Evolutionary conservation across 768 basidiomycete species (phyloP), one percentile per base, ranked within the genome.

Genomic region (Tricholoma sp.): DNA sequence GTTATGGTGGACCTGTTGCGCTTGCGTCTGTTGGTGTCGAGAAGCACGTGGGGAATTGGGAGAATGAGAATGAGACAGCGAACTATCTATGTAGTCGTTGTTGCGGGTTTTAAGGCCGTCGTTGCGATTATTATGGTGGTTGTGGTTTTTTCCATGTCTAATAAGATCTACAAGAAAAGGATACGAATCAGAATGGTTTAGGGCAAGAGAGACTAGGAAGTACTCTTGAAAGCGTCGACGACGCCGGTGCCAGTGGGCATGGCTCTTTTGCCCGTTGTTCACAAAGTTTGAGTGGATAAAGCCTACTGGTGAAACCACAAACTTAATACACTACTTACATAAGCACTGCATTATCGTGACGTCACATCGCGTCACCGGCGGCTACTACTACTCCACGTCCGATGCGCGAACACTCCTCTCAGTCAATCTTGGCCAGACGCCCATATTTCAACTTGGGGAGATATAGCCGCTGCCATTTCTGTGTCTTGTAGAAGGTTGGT

Each of bases 201-300:
- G n/a, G n/a, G 5, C n/a, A 57, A 63, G 7, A 61, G 58, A 5
- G 34, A 21, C 8, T 43, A 5, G 3, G 6, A 63, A 79, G 39
- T 69, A 92, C 91, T 94, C 79, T 93, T 94, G 77, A 94, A 90
- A 19, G 88, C 88, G 72, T 93, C 85, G 65, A 94, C 87, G 53
- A 92, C 88, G 57, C 79, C 79, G 19, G 52, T 54, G 59, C 77
- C 75, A 55, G 81, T 71, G 55, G 86, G 85, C 87, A 88, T 88
- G 56, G 50, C 37, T 53, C 53, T 37, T n/a, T n/a, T 37, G 47
- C 3, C 5, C 29, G 47, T 49, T 9, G 47, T 49, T 47, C 46
- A 16, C 22, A 27, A 47, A 4, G 24, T 6, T 47, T 46, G 3
- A 6, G 43, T 18, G 3, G 2, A 8, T 16, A 4, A 27, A 12